Evolutionary conservation across 495 filamentous ascomycete genomes (phyloP), one percentile per base, ranked within the genome.

Genomic region (Lasiosphaeriaceae sp.): DNA sequence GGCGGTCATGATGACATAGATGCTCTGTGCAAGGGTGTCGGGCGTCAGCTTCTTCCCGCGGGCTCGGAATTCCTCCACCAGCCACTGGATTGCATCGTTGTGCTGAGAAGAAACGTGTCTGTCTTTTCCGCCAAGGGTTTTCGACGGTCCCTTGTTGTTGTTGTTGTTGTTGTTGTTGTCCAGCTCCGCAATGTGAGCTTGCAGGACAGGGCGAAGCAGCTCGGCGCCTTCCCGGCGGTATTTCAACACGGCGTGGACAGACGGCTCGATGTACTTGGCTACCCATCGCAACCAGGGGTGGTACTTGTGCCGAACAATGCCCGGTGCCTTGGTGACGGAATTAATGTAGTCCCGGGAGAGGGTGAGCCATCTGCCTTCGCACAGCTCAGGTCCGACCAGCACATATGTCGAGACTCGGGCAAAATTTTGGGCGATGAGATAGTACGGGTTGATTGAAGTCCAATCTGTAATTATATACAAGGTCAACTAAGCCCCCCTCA

Each of bases 71-170:
- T 22, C 23, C 23, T 48, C 46, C 11, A 48, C 4, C 20, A 48
- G 46, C 46, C 46, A 48, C 23, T 48, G 46, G 9, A 48, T 48
- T n/a, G 46, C 46, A n/a, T 48, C 46, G 6, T 48, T 9, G 46
- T 48, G 46, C 31, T 11, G n/a, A 8, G 46, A 19, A 22, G 46
- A n/a, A n/a, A n/a, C 46, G 14, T 5, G 46, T 48, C 46, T 21
- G 19, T 21, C 23, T 29, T 20, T 48, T 12, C 12, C 31, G n/a
- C 31, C 7, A 35, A 35, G 31, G 7, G 31, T 12, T 12, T 35
- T 12, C 7, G 7, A 35, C 31, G 7, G 7, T 35, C 6, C 31
- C n/a, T n/a, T n/a, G n/a, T n/a, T n/a, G n/a, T n/a, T n/a, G n/a
- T n/a, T n/a, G n/a, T n/a, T n/a, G n/a, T n/a, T n/a, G n/a, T n/a